Percentiles rank a stretch among this genome's conserved stretches.
Evolutionary conservation across 2,329 filamentous ascomycete species (phyloP).

Genomic region (Colletotrichum agaves): DNA sequence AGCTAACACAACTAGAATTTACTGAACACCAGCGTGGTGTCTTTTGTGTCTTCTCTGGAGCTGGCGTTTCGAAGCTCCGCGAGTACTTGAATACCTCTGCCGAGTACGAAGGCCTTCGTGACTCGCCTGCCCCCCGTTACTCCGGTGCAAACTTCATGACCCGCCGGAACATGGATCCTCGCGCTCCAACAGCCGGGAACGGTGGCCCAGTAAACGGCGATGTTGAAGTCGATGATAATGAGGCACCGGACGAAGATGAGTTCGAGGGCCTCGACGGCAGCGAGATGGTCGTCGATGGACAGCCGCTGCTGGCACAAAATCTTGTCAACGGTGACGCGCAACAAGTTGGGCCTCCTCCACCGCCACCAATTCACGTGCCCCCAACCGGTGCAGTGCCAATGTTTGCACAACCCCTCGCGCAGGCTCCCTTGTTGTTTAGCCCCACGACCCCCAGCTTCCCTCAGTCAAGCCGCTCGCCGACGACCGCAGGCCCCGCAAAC

Average conservation of each 20-base stretch:
- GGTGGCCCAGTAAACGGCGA: constrained; percentile 43
- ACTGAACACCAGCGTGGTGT: constrained; percentile 94
- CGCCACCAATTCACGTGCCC: constrained; percentile 28
- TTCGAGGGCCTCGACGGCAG: constrained; percentile 53
- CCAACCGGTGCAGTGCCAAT: constrained; percentile 23
- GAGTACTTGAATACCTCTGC: constrained; percentile 75
- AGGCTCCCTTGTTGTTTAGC: constrained; percentile 32
- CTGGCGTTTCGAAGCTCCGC: constrained; percentile 81
- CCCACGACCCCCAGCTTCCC: constrained; percentile 26
- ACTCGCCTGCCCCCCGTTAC: constrained; percentile 41
- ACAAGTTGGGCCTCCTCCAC: constrained; percentile 25
- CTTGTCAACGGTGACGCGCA: constrained; percentile 35
- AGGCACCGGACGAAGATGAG: constrained; percentile 56
- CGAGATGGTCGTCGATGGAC: constrained; percentile 51
- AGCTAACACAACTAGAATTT: constrained; percentile 73
- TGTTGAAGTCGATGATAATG: constrained; percentile 51
- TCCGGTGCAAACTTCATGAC: constrained; percentile 13
- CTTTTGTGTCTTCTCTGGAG: constrained; percentile 96
- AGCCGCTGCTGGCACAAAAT: constrained; percentile 35
- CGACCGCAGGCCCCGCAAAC: constrained; percentile 12
- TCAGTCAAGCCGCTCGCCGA: constrained; percentile 24
- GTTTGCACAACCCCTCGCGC: constrained; percentile 33
- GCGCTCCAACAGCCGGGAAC: constrained; percentile 37
- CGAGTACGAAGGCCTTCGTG: constrained; percentile 58
- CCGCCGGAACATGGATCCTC: constrained; percentile 8